Conservation (phyloP, 306 rosid genomes). For the Rosa chinensis region DNA sequence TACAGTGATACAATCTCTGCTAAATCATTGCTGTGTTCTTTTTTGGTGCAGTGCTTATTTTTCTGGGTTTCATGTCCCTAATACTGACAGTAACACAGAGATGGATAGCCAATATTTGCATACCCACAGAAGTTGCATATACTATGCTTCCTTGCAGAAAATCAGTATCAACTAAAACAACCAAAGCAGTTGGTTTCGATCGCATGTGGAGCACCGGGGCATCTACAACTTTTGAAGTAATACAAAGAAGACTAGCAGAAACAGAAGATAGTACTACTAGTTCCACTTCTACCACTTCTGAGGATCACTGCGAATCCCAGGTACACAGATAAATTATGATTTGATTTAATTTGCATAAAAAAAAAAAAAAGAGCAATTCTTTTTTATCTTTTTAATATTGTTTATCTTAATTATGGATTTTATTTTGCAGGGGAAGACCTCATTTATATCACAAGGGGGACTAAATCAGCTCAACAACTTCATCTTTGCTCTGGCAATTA, state of each 20-base stretch:
- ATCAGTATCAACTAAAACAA: constrained; percentile 20
- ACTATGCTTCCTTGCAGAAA: constrained; percentile 59
- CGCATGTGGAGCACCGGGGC: neutral
- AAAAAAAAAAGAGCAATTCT: neutral
- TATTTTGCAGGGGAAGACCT: constrained; percentile 46
- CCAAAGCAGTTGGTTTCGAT: constrained; percentile 27
- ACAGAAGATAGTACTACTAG: neutral
- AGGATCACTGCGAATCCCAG: constrained; percentile 40
- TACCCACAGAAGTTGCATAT: constrained; percentile 36
- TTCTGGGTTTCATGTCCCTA: constrained; percentile 60
- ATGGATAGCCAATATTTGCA: constrained; percentile 46
- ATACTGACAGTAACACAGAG: constrained; percentile 48
- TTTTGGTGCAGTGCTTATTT: constrained; percentile 45
- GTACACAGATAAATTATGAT: constrained; percentile 9
- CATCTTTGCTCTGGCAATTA: constrained; percentile 53
- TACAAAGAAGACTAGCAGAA: constrained; percentile 26
- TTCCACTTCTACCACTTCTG: neutral
- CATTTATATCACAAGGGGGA: constrained; percentile 51
- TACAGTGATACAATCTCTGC: neutral
- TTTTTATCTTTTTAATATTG: neutral
- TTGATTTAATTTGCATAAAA: neutral
- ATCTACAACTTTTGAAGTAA: neutral
- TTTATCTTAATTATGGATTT: neutral
- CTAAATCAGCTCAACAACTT: constrained; percentile 55
- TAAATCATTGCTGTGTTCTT: neutral